A percentile compares a stretch with the other conserved stretches of the same genome.
Conservation (phyloP, 345 rosid genomes). For the Trapa incisa region DNA sequence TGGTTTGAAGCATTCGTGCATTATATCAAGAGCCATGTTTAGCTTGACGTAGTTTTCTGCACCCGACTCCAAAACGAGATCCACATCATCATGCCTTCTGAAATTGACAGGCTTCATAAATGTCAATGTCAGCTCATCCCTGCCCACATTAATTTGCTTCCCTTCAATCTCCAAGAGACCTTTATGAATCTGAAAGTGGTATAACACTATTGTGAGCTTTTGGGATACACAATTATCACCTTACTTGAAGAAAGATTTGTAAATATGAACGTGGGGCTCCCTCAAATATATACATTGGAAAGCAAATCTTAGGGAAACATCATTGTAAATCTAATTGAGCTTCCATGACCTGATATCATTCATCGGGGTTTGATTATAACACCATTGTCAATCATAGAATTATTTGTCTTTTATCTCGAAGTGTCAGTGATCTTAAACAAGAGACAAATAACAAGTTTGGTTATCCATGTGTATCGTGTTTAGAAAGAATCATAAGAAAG, state of each 20-base stretch:
- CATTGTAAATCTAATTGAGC: background rate
- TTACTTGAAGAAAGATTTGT: background rate
- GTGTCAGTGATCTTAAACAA: background rate
- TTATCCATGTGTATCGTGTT: too few relatives aligned
- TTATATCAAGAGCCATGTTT: slow-evolving; percentile 52
- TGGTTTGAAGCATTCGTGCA: slow-evolving; percentile 85
- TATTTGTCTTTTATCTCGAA: background rate
- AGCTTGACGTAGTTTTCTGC: slow-evolving; percentile 52
- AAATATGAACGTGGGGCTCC: background rate
- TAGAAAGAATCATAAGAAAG: background rate
- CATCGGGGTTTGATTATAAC: background rate
- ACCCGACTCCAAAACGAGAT: slow-evolving; percentile 26
- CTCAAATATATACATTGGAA: background rate
- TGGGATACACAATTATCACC: background rate
- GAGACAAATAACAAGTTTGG: background rate
- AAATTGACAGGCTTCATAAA: slow-evolving; percentile 29
- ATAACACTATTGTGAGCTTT: background rate
- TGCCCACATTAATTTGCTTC: slow-evolving; percentile 45
- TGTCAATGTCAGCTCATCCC: slow-evolving; percentile 58
- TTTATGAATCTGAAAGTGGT: slow-evolving; percentile 38
- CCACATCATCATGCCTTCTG: slow-evolving; percentile 17
- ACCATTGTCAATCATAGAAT: background rate
- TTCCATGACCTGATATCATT: background rate
- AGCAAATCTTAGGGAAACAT: background rate
- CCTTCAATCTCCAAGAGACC: slow-evolving; percentile 51